These are phyloP conservation scores for Chrysosporium keratinophilum DNA, from an alignment of 2,329 filamentous ascomycete species.

Conservation along the genomic window DNA sequence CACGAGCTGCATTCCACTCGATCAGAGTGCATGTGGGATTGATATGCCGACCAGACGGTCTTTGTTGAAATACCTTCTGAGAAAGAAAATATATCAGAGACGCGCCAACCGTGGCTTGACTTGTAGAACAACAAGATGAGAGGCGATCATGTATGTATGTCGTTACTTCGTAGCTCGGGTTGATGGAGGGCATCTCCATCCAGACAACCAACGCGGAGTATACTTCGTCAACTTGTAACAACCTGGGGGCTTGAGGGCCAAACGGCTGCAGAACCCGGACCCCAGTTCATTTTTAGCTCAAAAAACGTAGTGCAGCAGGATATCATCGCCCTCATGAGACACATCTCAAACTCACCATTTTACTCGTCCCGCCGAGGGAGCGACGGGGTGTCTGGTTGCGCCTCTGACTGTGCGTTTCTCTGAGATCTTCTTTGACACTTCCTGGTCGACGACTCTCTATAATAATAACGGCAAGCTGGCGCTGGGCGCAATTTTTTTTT, in stretches of 20 bases:
- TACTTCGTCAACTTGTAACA: slow-evolving; percentile 7
- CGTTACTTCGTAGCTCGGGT: background rate
- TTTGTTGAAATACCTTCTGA: background rate
- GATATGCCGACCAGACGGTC: slow-evolving; percentile 2
- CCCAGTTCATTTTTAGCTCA: slow-evolving; percentile 3
- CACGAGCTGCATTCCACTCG: slow-evolving; percentile 3
- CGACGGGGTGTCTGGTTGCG: background rate
- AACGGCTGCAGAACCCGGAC: background rate
- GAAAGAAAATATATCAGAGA: background rate
- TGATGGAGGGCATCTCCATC: background rate
- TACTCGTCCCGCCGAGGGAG: background rate
- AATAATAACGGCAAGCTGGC: slow-evolving; percentile 7
- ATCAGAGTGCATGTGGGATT: background rate
- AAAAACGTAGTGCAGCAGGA: slow-evolving; percentile 5
- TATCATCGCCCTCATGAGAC: slow-evolving; percentile 8
- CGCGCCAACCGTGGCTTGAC: background rate
- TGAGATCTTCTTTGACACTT: background rate
- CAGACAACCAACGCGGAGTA: background rate
- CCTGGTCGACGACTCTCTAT: background rate
- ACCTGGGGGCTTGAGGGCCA: background rate
- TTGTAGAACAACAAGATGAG: background rate
- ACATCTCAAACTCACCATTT: slow-evolving; percentile 5
- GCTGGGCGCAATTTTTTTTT: slow-evolving; percentile 11
- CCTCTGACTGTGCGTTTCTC: background rate
- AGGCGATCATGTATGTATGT: background rate